These are phyloP conservation scores for Jaltomata sinuosa DNA, from an alignment of 257 asterid genomes.

Conservation along the genomic window DNA sequence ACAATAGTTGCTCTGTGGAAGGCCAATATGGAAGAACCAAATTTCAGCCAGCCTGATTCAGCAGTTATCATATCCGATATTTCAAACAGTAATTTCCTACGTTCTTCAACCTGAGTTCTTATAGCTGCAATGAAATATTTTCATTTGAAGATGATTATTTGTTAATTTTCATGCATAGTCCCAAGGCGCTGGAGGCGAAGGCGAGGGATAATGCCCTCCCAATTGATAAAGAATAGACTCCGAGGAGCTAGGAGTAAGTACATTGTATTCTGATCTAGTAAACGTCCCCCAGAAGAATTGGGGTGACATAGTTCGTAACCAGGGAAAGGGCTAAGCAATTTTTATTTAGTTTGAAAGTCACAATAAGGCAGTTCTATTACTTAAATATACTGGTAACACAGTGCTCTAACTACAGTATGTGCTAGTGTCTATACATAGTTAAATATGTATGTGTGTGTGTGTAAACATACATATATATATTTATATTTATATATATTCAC, in stretches of 20 bases:
- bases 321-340: background rate
- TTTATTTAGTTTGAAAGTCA: background rate
- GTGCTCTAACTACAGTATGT: background rate
- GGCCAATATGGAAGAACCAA: conserved; percentile 83
- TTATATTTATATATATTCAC: too few species aligned
- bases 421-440: background rate
- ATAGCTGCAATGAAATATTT: background rate
- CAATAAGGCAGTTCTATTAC: background rate
- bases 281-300: background rate
- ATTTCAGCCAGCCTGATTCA: conserved; percentile 67
- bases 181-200: conserved; percentile 70
- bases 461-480: background rate
- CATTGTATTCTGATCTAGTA: conserved; percentile 24
- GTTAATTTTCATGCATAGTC: conserved; percentile 52
- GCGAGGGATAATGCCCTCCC: conserved; percentile 61
- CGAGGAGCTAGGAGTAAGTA: conserved; percentile 59
- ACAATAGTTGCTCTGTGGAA: conserved; percentile 79
- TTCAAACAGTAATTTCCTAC: conserved; percentile 54
- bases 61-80: conserved; percentile 49
- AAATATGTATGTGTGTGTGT: background rate
- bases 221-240: conserved; percentile 21
- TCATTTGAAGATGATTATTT: conserved; percentile 23
- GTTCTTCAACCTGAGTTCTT: background rate
- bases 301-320: background rate
- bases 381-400: background rate